Base-by-base conservation (phyloP, 495 filamentous ascomycete genomes). In the Penicillium daleae region DNA sequence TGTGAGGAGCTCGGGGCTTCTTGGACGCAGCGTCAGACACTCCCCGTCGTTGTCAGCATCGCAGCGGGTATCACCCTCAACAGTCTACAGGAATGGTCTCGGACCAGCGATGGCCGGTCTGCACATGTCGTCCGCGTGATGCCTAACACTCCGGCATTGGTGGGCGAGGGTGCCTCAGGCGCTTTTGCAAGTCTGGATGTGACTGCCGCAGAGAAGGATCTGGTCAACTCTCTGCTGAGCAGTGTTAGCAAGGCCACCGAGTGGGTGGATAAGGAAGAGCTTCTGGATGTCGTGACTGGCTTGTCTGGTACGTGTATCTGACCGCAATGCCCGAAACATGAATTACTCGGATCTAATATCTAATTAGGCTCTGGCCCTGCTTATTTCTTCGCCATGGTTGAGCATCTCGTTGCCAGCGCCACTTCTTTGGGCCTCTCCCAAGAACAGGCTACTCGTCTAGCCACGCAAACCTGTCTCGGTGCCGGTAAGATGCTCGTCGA, bases 1-100 rank as follows among this genome's bases (percentile, higher is more conserved):
- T 92, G 97, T 59, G 92, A 97, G 83, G 91, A 97, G 83, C 90
- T 90, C 58, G 93, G 91, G 15, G 91, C 92, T 62, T 91, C 92
- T 4, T 82, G 93, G 65, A 87, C 92, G 70, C 70, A 89, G 52
- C 91, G 92, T 42, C 86, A 89, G 73, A 85, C 87, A 1, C 60
- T 80, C 26, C 83, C 83, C 15, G 67, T 83, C 33, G 69, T 79
- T 9, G 75, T 78, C 15, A 77, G 74, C 57, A 79, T 79, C 42
- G 77, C 77, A 6, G 77, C 77, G 0, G 77, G 77, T 12, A 79
- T 79, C 53, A 79, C 77, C 6, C 65, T 79, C 4, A 64, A 67
- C 7, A 77, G 74, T 53, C 24, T 79, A 62, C 52, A 71, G 60
- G 64, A 66, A 27, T 79, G 77, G 77, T 60, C 74, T 15, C 58